phyloP scores from a whole-genome alignment of 2,329 filamentous ascomycete genomes.

The Fusarium tuaranense region DNA sequence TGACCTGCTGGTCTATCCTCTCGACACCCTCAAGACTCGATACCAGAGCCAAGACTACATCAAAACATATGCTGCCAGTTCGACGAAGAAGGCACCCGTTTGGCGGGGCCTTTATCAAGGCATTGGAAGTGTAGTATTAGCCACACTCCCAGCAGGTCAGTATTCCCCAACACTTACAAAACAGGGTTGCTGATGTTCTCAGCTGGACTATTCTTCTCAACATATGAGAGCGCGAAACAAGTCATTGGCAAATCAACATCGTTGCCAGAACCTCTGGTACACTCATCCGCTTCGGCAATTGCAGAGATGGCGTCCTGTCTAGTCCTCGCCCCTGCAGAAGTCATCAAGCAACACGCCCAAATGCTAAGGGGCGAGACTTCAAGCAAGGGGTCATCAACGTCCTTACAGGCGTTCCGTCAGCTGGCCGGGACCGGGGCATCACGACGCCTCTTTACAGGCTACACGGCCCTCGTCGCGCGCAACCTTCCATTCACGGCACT shows the following conservation, averaged over 20 bases:
- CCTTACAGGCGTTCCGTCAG: conserved; percentile 62
- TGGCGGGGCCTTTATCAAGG: conserved; percentile 88
- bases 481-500: conserved; percentile 90
- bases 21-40: conserved; percentile 91
- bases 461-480: conserved; percentile 82
- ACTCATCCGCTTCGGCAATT: conserved; percentile 78
- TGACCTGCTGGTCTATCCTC: conserved; percentile 85
- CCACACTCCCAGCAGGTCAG: conserved; percentile 87
- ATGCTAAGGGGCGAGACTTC: conserved; percentile 66
- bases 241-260: conserved; percentile 65
- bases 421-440: conserved; percentile 64
- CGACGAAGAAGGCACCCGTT: conserved; percentile 64
- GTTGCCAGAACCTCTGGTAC: conserved; percentile 76
- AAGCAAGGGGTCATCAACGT: conserved; percentile 51
- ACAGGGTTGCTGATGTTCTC: conserved; percentile 9
- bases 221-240: conserved; percentile 82
- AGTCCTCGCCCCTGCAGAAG: conserved; percentile 88
- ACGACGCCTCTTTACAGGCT: conserved; percentile 75
- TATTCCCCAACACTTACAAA: background rate
- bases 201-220: conserved; percentile 91
- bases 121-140: conserved; percentile 84
- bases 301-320: conserved; percentile 89
- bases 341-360: conserved; percentile 94
- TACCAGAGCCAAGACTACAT: conserved; percentile 83
- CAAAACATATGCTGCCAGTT: conserved; percentile 69